Evolutionary conservation across 2,329 filamentous ascomycete genomes (phyloP).

Genomic region (Shiraia bambusicola): DNA sequence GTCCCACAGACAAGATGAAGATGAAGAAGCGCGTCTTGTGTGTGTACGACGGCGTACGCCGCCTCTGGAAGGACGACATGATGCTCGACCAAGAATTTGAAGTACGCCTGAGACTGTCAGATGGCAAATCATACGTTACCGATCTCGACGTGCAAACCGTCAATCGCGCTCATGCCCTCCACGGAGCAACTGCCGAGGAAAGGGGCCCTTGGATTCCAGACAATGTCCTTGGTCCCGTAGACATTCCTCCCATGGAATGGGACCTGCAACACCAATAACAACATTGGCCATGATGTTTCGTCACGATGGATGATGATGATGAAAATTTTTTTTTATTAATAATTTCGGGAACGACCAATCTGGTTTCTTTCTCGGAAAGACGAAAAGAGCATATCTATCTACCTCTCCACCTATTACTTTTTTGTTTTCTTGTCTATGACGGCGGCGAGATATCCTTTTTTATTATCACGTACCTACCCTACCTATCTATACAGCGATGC

Average conservation of each 20-base stretch:
- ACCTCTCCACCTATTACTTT: too few species aligned
- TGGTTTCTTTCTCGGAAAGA: not conserved
- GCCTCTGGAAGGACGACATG: constrained; percentile 97
- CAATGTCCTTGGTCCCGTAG: constrained; percentile 52
- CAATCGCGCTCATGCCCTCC: constrained; percentile 82
- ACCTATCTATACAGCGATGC: too few species aligned
- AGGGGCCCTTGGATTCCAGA: constrained; percentile 81
- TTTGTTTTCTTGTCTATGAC: too few species aligned
- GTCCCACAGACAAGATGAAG: constrained; percentile 88
- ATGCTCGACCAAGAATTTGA: constrained; percentile 96
- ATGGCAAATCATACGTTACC: constrained; percentile 77
- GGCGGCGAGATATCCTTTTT: too few species aligned
- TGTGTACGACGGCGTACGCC: constrained; percentile 83
- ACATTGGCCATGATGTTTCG: too few species aligned
- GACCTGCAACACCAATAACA: constrained; percentile 13
- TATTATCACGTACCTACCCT: too few species aligned
- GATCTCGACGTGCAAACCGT: constrained; percentile 91
- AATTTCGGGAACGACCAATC: too few species aligned
- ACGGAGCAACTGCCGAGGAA: constrained; percentile 77
- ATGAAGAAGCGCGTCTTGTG: constrained; percentile 97
- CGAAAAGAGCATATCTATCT: constrained; percentile 1
- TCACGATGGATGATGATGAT: not conserved
- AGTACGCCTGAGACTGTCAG: constrained; percentile 73
- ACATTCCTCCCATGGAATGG: not conserved
- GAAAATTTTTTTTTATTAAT: too few species aligned